Percentiles rank a stretch among this genome's conserved stretches.
These are phyloP conservation scores for Russula sp. DNA, from an alignment of 768 basidiomycete species.

Conservation along the genomic window DNA sequence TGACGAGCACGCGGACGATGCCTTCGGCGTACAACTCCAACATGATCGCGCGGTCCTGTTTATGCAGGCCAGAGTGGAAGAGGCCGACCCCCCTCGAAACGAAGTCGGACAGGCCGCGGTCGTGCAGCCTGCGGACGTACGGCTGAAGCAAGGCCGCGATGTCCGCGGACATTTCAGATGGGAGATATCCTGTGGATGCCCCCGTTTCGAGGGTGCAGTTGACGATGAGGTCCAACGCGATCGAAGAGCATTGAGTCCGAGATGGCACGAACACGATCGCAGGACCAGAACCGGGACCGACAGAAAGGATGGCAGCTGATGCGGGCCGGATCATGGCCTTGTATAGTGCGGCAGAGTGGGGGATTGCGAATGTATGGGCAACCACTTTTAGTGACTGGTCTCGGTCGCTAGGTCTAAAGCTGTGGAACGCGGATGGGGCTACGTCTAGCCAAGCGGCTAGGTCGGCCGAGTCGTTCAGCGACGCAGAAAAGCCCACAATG, in stretches of 20 bases:
- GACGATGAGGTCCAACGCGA: conserved; percentile 81
- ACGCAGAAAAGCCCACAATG: conserved; percentile 67
- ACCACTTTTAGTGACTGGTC: conserved; percentile 67
- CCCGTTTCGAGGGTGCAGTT: conserved; percentile 74
- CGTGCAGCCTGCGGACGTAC: conserved; percentile 50
- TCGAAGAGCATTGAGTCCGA: conserved; percentile 58
- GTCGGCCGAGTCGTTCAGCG: conserved; percentile 73
- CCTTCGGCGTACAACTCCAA: conserved; percentile 80
- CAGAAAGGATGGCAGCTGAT: conserved; percentile 59
- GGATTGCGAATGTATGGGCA: conserved; percentile 74
- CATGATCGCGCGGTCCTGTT: conserved; percentile 60
- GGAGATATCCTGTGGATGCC: conserved; percentile 60
- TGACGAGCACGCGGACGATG: conserved; percentile 70
- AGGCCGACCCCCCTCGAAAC: conserved; percentile 84
- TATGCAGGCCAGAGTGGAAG: conserved; percentile 66
- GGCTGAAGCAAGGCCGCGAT: conserved; percentile 50
- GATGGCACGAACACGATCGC: conserved; percentile 88
- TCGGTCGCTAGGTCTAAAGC: conserved; percentile 76
- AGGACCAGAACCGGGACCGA: conserved; percentile 39
- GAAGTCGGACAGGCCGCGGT: conserved; percentile 58
- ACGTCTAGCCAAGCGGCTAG: conserved; percentile 81
- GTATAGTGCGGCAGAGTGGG: conserved; percentile 79
- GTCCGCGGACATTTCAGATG: conserved; percentile 40
- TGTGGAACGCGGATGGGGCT: conserved; percentile 52
- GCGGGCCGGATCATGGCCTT: conserved; percentile 91